These are phyloP conservation scores for Diaporthe aspalathi DNA, from an alignment of 2,329 filamentous ascomycete species.

Conservation along the genomic window DNA sequence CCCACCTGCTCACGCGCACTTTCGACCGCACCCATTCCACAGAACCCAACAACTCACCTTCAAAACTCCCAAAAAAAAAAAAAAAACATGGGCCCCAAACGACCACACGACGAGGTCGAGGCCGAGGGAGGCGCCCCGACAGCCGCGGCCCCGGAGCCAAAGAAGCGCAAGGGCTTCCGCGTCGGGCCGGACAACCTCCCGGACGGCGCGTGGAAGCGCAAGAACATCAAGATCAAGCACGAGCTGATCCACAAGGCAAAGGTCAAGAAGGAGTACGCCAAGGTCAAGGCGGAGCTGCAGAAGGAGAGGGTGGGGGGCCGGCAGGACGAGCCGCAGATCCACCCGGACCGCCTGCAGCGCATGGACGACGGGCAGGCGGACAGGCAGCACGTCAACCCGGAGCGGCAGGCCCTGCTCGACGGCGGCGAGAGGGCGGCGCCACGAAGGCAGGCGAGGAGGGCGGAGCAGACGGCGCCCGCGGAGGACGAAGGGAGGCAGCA, in stretches of 20 bases:
- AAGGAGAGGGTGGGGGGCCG: conserved; percentile 37
- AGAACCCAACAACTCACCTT: neutral
- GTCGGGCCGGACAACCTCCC: conserved; percentile 92
- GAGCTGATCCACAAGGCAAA: conserved; percentile 92
- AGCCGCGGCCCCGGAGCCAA: conserved; percentile 52
- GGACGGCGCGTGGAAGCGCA: conserved; percentile 87
- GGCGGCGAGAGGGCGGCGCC: conserved; percentile 42
- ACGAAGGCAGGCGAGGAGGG: conserved; percentile 17
- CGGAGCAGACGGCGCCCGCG: conserved; percentile 36
- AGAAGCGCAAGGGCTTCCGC: conserved; percentile 79
- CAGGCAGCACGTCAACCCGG: conserved; percentile 51
- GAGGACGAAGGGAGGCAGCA: conserved; percentile 1
- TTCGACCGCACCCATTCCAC: neutral
- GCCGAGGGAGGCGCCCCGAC: conserved; percentile 53
- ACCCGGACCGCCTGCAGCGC: conserved; percentile 13
- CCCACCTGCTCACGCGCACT: too few species aligned
- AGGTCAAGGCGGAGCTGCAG: conserved; percentile 74
- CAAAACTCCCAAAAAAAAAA: too few species aligned
- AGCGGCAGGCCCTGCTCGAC: conserved; percentile 54
- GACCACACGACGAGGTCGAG: conserved; percentile 59
- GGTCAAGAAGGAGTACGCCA: conserved; percentile 91
- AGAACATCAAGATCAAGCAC: conserved; percentile 85
- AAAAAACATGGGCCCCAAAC: conserved; percentile 67
- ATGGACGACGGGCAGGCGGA: conserved; percentile 14
- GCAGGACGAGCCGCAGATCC: conserved; percentile 47